Evolutionary conservation across 768 basidiomycete species (phyloP).

Genomic region (Mycena vulgaris): DNA sequence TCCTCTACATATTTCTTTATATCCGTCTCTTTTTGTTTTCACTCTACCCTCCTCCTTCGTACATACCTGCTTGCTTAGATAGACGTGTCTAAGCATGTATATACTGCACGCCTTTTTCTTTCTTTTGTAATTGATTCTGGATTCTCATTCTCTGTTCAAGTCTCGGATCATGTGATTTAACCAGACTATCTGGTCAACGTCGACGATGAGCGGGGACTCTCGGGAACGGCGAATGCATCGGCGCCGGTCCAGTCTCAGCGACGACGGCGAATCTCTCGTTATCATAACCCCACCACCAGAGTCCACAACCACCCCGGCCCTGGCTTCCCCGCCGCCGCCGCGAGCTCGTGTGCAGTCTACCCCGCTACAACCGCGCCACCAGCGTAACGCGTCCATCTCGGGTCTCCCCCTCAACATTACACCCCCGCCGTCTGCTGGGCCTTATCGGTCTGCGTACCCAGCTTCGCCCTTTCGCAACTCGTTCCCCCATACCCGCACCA

Average conservation of each 20-base stretch:
- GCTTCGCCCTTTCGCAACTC: constrained; percentile 53
- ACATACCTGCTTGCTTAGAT: not conserved
- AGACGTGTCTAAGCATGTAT: not conserved
- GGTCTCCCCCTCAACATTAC: constrained; percentile 38
- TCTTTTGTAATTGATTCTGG: too few relatives aligned
- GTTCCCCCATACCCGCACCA: constrained; percentile 60
- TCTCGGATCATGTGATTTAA: not conserved
- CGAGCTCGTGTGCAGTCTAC: constrained; percentile 49
- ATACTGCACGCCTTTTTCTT: not conserved
- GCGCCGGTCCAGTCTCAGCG: constrained; percentile 34
- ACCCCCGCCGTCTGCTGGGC: constrained; percentile 47
- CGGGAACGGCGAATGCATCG: constrained; percentile 26
- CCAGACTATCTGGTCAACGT: not conserved
- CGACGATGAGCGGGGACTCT: constrained; percentile 25
- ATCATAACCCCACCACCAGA: constrained; percentile 43
- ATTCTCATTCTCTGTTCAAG: not conserved
- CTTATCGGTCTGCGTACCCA: constrained; percentile 49
- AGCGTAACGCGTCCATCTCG: constrained; percentile 47
- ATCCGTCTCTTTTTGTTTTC: too few relatives aligned
- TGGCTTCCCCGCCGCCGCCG: constrained; percentile 35
- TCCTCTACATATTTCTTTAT: not conserved
- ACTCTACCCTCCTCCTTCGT: too few relatives aligned
- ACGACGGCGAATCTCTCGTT: constrained; percentile 37
- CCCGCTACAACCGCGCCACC: constrained; percentile 40
- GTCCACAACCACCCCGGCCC: not conserved